Percentiles rank a stretch among this genome's conserved stretches.
These are phyloP conservation scores for Turritis glabra DNA, from an alignment of 345 rosid species.

Conservation along the genomic window DNA sequence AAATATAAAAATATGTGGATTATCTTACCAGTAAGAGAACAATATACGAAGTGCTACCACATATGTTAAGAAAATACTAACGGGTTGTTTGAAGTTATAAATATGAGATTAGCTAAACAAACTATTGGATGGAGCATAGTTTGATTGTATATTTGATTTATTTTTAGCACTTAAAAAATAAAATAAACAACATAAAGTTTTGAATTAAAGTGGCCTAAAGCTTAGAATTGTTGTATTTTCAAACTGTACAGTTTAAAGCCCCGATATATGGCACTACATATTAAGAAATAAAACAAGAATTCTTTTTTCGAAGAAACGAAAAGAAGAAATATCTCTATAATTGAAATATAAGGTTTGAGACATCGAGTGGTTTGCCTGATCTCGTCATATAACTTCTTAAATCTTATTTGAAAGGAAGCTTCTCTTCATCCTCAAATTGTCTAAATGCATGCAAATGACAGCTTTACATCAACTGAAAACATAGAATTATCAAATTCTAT, in stretches of 20 bases:
- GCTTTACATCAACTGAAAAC: slow-evolving; percentile 11
- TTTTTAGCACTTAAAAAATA: no score
- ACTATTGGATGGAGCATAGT: neutral
- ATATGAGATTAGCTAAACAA: neutral
- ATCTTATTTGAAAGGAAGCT: slow-evolving; percentile 26
- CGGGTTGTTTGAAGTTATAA: neutral
- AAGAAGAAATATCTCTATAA: neutral
- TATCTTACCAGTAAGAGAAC: neutral
- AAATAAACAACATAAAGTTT: neutral
- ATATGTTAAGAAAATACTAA: neutral
- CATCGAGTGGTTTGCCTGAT: neutral
- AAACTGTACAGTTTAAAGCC: neutral
- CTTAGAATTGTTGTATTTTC: neutral
- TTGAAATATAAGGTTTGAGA: neutral
- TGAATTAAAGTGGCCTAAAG: neutral
- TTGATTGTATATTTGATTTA: neutral
- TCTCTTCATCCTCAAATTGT: slow-evolving; percentile 11
- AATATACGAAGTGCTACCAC: neutral
- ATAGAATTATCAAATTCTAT: neutral
- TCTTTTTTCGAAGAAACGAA: neutral
- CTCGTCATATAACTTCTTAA: neutral
- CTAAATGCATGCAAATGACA: slow-evolving; percentile 41
- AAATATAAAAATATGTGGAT: no score
- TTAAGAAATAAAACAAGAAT: neutral
- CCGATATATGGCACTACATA: neutral